Base-by-base conservation (phyloP, 2,329 filamentous ascomycete genomes). In the Diaporthe citrichinensis region DNA sequence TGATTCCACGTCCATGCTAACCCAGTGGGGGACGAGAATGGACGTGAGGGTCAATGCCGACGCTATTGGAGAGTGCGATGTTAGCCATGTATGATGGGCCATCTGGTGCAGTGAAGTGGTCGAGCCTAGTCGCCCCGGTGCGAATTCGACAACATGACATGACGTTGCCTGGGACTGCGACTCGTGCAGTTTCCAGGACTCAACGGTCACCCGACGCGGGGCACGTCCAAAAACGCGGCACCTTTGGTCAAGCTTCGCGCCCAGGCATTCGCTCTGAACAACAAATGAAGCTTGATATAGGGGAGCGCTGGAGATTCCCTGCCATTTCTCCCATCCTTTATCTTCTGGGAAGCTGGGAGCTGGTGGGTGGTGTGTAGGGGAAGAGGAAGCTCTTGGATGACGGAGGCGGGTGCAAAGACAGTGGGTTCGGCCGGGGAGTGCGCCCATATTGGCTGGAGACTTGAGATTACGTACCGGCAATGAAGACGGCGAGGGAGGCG, bases 21-120 rank as follows among this genome's bases (percentile, higher is more conserved):
- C 86, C 94, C 94, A 97, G 83, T 91, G 87, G 23, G 94, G 93
- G 62, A 93, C 87, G 76, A 91, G 85, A 79, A 95, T 93, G 73
- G 93, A 90, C 55, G 90, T 88, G 72, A 96, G 87, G 34, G 93
- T 94, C 88, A 95, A 91, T 77, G 89, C 89, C 41, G 92, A 94
- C 74, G 93, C 94, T 95, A 81, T 67, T 53, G 39, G 72, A 62
- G 71, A 62, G 61, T 57, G 72, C 20, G 49, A 62, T 73, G 82
- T 87, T 80, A 87, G 83, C 78, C 72, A 71, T 67, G 39, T 15
- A 20, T 7, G 31, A 67, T 25, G 44, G 59, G 31, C 39, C 72
- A 34, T 58, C 6, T 51, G 62, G 68, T 25, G 65, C 53, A 7
- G n/a, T 10, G 44, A n/a, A 4, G 36, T 39, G 31, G n/a, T n/a